Conservation (phyloP, 345 rosid genomes). For the Bruguiera gymnorhiza region DNA sequence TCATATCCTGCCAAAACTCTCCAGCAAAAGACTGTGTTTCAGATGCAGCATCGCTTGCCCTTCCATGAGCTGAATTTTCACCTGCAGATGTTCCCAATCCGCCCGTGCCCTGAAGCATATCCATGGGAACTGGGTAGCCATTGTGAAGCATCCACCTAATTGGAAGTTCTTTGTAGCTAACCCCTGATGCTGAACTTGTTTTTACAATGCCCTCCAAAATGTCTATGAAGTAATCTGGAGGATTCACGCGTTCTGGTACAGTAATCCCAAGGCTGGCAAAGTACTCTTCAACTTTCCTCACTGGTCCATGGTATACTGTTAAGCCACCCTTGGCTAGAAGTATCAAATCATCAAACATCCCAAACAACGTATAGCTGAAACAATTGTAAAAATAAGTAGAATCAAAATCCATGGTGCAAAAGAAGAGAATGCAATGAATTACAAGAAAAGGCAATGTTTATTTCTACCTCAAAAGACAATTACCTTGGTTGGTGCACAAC, state of each 20-base stretch:
- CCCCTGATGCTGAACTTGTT: conserved; percentile 47
- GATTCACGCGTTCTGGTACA: conserved; percentile 90
- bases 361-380: conserved; percentile 78
- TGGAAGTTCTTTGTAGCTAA: conserved; percentile 74
- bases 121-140: conserved; percentile 78
- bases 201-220: conserved; percentile 89
- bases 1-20: conserved; percentile 82
- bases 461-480: conserved; percentile 6
- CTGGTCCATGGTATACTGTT: conserved; percentile 90
- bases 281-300: conserved; percentile 89
- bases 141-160: conserved; percentile 99
- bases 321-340: conserved; percentile 96
- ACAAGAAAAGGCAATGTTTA: not conserved
- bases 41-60: conserved; percentile 27
- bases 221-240: conserved; percentile 97
- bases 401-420: not conserved
- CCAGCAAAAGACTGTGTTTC: conserved; percentile 65
- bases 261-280: conserved; percentile 70
- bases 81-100: conserved; percentile 43
- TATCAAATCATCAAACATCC: conserved; percentile 95
- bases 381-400: conserved; percentile 4
- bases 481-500: conserved; percentile 98
- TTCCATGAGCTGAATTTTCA: conserved; percentile 54
- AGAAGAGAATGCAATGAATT: not conserved
- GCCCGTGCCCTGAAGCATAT: conserved; percentile 69